These are phyloP conservation scores for Penicillium malachiteum DNA, from an alignment of 495 filamentous ascomycete genomes.

Conservation along the genomic window DNA sequence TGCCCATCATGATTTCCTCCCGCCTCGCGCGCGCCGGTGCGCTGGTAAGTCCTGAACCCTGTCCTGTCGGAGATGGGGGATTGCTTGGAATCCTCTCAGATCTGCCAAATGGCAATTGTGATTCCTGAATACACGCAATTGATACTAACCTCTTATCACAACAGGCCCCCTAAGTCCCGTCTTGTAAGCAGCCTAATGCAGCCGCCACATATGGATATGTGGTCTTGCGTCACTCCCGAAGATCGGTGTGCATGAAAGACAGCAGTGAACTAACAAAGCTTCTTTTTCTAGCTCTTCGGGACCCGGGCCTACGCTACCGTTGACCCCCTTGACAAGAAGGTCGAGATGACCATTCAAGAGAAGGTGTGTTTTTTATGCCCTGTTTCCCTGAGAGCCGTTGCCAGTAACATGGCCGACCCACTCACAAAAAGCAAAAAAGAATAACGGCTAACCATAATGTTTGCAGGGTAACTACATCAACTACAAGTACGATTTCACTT, in stretches of 20 bases:
- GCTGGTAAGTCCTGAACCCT: constrained; percentile 47
- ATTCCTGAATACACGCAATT: background rate
- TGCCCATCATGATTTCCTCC: constrained; percentile 55
- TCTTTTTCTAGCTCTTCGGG: constrained; percentile 41
- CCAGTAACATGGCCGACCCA: background rate
- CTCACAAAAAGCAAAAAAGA: background rate
- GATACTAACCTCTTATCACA: constrained; percentile 25
- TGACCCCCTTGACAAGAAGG: constrained; percentile 68
- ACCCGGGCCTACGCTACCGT: constrained; percentile 62
- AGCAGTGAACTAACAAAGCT: constrained; percentile 16
- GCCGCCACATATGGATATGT: constrained; percentile 3
- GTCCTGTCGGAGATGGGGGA: constrained; percentile 10
- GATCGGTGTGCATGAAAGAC: constrained; percentile 7
- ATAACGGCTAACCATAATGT: constrained; percentile 19
- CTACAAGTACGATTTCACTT: constrained; percentile 58
- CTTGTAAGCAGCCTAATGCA: constrained; percentile 45
- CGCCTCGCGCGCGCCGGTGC: constrained; percentile 56
- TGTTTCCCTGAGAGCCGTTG: background rate
- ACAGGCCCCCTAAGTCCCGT: constrained; percentile 51
- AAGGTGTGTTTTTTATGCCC: constrained; percentile 46
- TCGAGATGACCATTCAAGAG: constrained; percentile 78
- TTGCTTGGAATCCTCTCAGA: constrained; percentile 1
- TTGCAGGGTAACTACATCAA: constrained; percentile 72
- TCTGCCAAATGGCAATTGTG: background rate
- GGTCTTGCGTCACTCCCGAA: constrained; percentile 8